phyloP scores from a whole-genome alignment of 1,284 basidiomycete species.

The Naganishia sp. region DNA sequence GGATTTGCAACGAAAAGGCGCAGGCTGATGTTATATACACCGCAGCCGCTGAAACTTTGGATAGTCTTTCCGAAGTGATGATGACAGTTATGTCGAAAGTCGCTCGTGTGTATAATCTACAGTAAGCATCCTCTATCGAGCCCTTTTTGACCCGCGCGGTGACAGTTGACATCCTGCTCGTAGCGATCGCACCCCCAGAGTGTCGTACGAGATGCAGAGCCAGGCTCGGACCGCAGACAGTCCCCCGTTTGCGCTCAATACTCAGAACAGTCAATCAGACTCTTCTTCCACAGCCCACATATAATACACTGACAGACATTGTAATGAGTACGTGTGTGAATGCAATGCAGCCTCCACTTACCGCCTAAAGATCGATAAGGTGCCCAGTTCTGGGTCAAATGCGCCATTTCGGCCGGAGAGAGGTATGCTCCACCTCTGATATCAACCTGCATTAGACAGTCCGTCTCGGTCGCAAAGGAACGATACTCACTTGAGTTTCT shows the following conservation, averaged over 20 bases:
- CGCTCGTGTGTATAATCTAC: constrained; percentile 5
- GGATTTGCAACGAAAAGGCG: neutral
- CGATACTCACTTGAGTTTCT: constrained; percentile 71
- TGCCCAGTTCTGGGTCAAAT: constrained; percentile 70
- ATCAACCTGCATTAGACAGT: neutral
- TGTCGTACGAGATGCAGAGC: constrained; percentile 11
- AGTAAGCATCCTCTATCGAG: constrained; percentile 1
- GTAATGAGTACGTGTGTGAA: neutral
- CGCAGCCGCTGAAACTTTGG: constrained; percentile 3
- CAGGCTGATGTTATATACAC: too few species aligned
- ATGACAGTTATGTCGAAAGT: constrained; percentile 12
- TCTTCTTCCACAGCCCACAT: constrained; percentile 52
- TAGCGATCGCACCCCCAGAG: neutral
- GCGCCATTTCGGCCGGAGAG: constrained; percentile 78
- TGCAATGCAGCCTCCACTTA: neutral
- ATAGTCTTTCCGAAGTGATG: neutral
- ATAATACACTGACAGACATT: constrained; percentile 44
- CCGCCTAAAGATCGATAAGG: constrained; percentile 74
- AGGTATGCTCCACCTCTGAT: constrained; percentile 68
- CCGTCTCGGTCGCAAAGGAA: constrained; percentile 7
- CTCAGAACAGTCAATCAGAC: neutral
- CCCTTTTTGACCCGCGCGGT: neutral
- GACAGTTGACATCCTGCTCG: neutral
- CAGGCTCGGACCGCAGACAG: neutral
- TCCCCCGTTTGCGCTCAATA: constrained; percentile 12